Percentiles rank a stretch among this genome's conserved stretches.
phyloP scores from a whole-genome alignment of 2,329 filamentous ascomycete species.

The Nothophoma quercina region DNA sequence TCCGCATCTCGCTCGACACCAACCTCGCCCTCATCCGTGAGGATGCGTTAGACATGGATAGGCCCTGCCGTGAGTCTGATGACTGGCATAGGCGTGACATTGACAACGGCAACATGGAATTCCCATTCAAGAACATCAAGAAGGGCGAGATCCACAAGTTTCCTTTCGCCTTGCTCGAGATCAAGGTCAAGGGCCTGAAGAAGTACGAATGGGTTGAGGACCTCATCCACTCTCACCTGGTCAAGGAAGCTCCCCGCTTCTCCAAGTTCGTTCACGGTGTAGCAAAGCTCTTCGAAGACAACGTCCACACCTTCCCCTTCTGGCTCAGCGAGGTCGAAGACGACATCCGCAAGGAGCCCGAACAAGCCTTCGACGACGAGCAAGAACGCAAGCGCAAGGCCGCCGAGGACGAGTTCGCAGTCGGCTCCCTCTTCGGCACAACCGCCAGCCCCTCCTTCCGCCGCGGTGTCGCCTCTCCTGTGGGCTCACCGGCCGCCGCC shows the following conservation, averaged over 20 bases:
- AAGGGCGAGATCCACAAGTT: slow-evolving; percentile 92
- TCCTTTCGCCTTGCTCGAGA: slow-evolving; percentile 88
- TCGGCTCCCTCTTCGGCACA: slow-evolving; percentile 81
- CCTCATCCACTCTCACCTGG: slow-evolving; percentile 88
- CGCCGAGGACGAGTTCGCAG: slow-evolving; percentile 85
- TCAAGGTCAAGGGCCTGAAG: slow-evolving; percentile 78
- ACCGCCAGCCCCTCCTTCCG: slow-evolving; percentile 53
- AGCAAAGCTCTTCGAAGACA: slow-evolving; percentile 87
- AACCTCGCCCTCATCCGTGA: slow-evolving; percentile 85
- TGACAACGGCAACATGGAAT: slow-evolving; percentile 81
- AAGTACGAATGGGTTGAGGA: slow-evolving; percentile 88
- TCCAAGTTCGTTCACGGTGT: slow-evolving; percentile 97
- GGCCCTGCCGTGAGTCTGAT: slow-evolving; percentile 87
- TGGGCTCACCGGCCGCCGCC: slow-evolving; percentile 64
- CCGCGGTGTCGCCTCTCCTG: slow-evolving; percentile 69
- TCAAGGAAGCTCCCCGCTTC: slow-evolving; percentile 88
- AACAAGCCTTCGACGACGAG: slow-evolving; percentile 88
- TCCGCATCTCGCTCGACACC: slow-evolving; percentile 92
- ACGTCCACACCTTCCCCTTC: slow-evolving; percentile 95
- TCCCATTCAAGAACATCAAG: slow-evolving; percentile 85
- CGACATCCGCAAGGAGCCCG: slow-evolving; percentile 93
- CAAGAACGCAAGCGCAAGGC: slow-evolving; percentile 82
- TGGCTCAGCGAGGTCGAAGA: slow-evolving; percentile 92
- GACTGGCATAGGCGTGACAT: slow-evolving; percentile 94
- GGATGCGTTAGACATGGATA: slow-evolving; percentile 75